Evolutionary conservation across 2,329 filamentous ascomycete genomes (phyloP).

Genomic region (Cylindrodendrum hubeiense): DNA sequence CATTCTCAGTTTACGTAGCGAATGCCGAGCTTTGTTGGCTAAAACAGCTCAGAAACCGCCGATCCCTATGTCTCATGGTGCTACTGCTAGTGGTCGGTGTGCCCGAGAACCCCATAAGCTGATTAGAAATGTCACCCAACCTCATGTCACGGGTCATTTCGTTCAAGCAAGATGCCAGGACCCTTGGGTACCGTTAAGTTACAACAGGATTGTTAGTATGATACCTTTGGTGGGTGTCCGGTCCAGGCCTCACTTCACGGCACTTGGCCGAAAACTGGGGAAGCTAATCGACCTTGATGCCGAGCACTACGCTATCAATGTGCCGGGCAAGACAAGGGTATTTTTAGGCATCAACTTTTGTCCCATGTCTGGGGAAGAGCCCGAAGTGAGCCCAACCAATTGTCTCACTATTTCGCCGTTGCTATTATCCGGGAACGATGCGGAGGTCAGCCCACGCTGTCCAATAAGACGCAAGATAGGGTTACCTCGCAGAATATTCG

Average conservation of each 20-base stretch:
- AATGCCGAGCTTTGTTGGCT: background rate
- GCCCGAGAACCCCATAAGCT: conserved; percentile 12
- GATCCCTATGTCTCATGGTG: conserved; percentile 8
- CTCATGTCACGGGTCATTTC: conserved; percentile 3
- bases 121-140: conserved; percentile 21
- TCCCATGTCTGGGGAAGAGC: conserved; percentile 7
- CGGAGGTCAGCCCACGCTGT: conserved; percentile 2
- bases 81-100: background rate
- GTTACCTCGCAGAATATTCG: conserved; percentile 4
- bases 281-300: background rate
- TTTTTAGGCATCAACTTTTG: conserved; percentile 18
- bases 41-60: conserved; percentile 4
- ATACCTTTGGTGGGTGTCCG: background rate
- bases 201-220: background rate
- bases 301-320: conserved; percentile 5
- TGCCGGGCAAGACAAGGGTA: background rate
- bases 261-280: background rate
- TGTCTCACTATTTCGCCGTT: background rate
- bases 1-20: background rate
- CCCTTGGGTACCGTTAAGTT: background rate
- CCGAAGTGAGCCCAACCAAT: conserved; percentile 18
- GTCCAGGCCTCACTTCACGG: background rate
- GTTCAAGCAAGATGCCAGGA: background rate
- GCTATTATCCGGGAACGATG: conserved; percentile 16
- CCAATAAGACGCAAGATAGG: conserved; percentile 3